Evolutionary conservation across 2,329 filamentous ascomycete genomes (phyloP).

Genomic region (Proliferodiscus dingleyae): DNA sequence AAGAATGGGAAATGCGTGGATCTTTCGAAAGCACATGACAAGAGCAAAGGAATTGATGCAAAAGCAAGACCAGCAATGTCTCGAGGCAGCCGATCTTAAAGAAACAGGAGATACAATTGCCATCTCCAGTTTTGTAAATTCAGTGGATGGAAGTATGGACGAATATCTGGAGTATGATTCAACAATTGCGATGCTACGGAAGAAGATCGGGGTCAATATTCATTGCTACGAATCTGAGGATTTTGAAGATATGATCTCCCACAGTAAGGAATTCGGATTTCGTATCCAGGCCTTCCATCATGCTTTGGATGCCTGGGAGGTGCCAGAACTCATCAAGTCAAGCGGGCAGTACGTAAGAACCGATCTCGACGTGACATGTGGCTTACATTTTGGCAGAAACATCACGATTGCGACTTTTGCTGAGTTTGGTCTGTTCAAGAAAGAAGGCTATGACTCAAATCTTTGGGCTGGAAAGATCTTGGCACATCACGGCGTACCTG

Average conservation of each 20-base stretch:
- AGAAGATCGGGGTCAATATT: constrained; percentile 38
- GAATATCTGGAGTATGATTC: constrained; percentile 38
- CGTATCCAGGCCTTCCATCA: constrained; percentile 39
- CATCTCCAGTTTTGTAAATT: constrained; percentile 19
- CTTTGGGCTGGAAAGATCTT: constrained; percentile 38
- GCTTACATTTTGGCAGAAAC: constrained; percentile 27
- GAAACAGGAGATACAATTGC: constrained; percentile 17
- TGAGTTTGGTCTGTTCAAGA: constrained; percentile 39
- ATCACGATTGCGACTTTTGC: constrained; percentile 41
- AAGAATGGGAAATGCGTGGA: constrained; percentile 38
- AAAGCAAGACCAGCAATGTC: constrained; percentile 35
- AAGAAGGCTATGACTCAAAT: constrained; percentile 38
- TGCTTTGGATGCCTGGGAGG: constrained; percentile 37
- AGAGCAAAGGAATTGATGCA: constrained; percentile 33
- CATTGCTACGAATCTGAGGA: constrained; percentile 43
- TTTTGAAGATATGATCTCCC: constrained; percentile 39
- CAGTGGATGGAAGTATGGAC: constrained; percentile 22
- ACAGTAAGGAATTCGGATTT: constrained; percentile 40
- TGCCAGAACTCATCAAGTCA: constrained; percentile 37
- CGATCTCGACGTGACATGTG: background rate
- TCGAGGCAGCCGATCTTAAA: constrained; percentile 21
- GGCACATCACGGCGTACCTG: constrained; percentile 35
- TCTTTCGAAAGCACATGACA: constrained; percentile 37
- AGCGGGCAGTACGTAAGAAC: constrained; percentile 33
- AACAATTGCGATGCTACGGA: constrained; percentile 37